These are phyloP conservation scores for Globisporangium mamillatum DNA, from an alignment of 352 stramenopile genomes.

Conservation along the genomic window DNA sequence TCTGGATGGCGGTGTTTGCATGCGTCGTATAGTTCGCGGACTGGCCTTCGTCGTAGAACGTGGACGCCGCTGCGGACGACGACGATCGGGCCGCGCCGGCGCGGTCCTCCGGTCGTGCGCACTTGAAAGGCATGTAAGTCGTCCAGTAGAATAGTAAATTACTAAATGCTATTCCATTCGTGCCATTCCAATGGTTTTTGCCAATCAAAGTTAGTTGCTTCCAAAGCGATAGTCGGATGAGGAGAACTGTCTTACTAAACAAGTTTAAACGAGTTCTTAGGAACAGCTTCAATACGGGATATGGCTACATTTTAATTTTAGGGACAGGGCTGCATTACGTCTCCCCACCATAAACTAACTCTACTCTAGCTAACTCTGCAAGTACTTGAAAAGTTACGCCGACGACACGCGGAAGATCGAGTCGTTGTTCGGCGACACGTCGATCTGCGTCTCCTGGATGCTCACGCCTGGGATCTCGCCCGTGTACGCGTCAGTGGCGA, in stretches of 20 bases:
- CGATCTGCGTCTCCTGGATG: constrained; percentile 15
- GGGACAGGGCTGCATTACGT: not conserved
- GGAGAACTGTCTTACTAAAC: too few relatives aligned
- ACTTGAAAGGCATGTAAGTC: constrained; percentile 50
- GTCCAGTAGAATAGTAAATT: not conserved
- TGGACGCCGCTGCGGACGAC: constrained; percentile 36
- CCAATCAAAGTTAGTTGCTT: too few relatives aligned
- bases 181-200: too few relatives aligned
- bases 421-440: constrained; percentile 18
- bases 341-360: not conserved
- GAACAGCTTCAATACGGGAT: not conserved
- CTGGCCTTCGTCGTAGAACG: constrained; percentile 66
- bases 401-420: constrained; percentile 17
- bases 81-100: constrained; percentile 32
- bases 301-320: not conserved
- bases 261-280: too few relatives aligned
- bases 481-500: not conserved
- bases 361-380: not conserved
- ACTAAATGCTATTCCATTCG: too few relatives aligned
- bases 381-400: not conserved
- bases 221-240: too few relatives aligned
- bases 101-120: constrained; percentile 41
- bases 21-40: constrained; percentile 67
- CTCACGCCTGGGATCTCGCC: constrained; percentile 10
- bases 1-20: constrained; percentile 66